Evolutionary conservation across 192 early-diverging fungal genomes (phyloP), one percentile per base, ranked within the genome.

Genomic region (Gaertneriomyces semiglobifer): DNA sequence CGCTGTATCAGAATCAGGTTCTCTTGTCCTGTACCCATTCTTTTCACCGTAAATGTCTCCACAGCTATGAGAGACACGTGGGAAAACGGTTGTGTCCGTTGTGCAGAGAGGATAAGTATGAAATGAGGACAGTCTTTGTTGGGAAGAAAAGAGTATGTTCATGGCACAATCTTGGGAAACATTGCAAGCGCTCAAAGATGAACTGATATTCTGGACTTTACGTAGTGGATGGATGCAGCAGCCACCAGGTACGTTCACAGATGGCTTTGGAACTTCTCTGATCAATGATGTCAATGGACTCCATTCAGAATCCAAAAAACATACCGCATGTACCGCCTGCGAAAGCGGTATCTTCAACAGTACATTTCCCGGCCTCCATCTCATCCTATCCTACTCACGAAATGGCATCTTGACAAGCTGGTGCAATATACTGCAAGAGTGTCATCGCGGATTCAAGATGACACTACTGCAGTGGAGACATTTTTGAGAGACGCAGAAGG

Each of bases 51-150:
- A 12, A 39, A 16, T 64, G 68, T 53, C 12, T 69, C 53, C 48
- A 69, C 8, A 64, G 60, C 7, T 69, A 53, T 45, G 68, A 69
- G 60, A 8, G 60, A 10, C 63, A 62, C 44, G 60, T 65, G 8
- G 12, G 53, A 20, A 41, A 65, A 42, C 50, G 42, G 53, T 53
- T 33, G 11, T 69, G 68, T 44, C 68, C 68, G 4, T 16, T 69
- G 4, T 69, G 68, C 39, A 39, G 68, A 16, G 33, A 69, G n/a
- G 50, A 10, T 14, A 65, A 65, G 6, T 69, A 69, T 45, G 60
- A 69, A 46, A 69, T 64, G 41, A 33, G 59, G 18, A 46, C 63
- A 9, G 41, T 51, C 7, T 63, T 69, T 40, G 50, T 53, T 38
- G 68, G 68, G 6, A 51, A 53, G 44, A 65, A 33, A 20, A 16